Evolutionary conservation across 1,139 yeast genomes (phyloP).

Genomic region (Hemisphaericaspora subhashii): DNA sequence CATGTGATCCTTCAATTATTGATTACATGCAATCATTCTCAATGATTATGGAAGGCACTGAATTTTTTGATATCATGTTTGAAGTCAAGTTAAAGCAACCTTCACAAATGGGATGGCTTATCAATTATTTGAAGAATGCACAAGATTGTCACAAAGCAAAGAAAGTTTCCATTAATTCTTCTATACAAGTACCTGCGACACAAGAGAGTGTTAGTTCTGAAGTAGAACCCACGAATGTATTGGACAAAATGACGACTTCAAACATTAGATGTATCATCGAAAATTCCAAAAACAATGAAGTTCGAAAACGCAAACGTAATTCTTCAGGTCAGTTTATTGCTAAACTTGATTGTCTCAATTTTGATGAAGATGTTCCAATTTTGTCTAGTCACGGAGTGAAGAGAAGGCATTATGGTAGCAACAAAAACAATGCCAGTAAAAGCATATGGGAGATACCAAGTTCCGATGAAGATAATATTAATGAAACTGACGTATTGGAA

Average conservation of each 20-base stretch:
- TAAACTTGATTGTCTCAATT: neutral
- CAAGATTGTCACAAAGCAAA: neutral
- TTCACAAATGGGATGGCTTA: conserved; percentile 12
- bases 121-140: conserved; percentile 8
- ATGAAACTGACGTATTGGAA: too few relatives aligned
- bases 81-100: conserved; percentile 9
- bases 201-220: neutral
- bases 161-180: conserved; percentile 8
- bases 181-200: conserved; percentile 5
- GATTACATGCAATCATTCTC: conserved; percentile 13
- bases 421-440: neutral
- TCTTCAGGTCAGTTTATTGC: neutral
- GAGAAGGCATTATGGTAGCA: neutral
- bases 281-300: too few relatives aligned
- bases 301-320: neutral
- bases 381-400: neutral
- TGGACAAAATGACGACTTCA: too few relatives aligned
- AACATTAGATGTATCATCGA: too few relatives aligned
- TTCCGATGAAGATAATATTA: neutral
- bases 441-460: neutral
- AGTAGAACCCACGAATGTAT: neutral
- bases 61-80: conserved; percentile 8
- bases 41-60: conserved; percentile 6
- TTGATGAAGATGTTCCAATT: neutral
- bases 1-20: conserved; percentile 4